Percentiles rank a stretch among this genome's conserved stretches.
phyloP scores from a whole-genome alignment of 345 rosid genomes.

The Bretschneidera sinensis region DNA sequence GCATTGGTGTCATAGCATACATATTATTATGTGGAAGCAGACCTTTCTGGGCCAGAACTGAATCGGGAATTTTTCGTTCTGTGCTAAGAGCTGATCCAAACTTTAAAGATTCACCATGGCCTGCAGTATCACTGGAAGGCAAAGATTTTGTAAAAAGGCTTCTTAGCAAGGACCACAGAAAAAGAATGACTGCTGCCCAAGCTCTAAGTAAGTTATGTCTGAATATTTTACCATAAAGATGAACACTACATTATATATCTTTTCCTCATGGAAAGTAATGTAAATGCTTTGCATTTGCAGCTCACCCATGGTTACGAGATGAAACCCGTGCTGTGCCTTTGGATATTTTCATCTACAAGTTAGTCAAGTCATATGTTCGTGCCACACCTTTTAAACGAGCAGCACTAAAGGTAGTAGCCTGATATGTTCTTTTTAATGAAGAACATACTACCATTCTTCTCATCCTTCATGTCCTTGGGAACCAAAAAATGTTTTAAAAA shows the following conservation, averaged over 20 bases:
- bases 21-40: constrained; percentile 96
- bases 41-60: constrained; percentile 93
- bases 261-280: constrained; percentile 10
- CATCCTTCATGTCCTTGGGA: not conserved
- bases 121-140: constrained; percentile 71
- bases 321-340: constrained; percentile 53
- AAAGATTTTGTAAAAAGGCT: constrained; percentile 92
- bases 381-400: constrained; percentile 75
- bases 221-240: too few relatives aligned
- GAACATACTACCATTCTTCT: not conserved
- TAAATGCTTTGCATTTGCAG: constrained; percentile 37
- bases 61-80: constrained; percentile 94
- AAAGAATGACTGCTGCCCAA: constrained; percentile 97
- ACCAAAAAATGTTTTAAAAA: too few relatives aligned
- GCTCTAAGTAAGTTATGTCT: constrained; percentile 60
- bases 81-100: constrained; percentile 93
- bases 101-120: constrained; percentile 92
- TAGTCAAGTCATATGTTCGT: constrained; percentile 66
- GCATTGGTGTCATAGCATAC: constrained; percentile 91
- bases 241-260: too few relatives aligned
- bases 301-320: constrained; percentile 90
- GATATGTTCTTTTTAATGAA: not conserved
- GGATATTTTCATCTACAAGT: constrained; percentile 74
- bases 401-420: constrained; percentile 67
- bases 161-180: constrained; percentile 89